Evolutionary conservation across 306 rosid species (phyloP).

Genomic region (Cyclanthera cordifolia): DNA sequence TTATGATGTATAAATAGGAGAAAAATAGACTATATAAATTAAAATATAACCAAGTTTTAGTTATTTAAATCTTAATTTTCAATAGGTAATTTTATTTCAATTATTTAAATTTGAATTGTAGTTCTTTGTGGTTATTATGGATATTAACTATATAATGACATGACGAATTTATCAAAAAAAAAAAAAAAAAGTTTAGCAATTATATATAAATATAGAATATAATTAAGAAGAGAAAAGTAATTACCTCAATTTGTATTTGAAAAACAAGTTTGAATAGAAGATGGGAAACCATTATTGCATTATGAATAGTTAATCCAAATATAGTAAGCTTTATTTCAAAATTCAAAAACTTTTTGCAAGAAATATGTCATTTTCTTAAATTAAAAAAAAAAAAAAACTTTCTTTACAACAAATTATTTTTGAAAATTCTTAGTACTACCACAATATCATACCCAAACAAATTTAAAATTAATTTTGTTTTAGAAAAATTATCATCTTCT

Average conservation of each 20-base stretch:
- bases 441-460: too few relatives aligned
- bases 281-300: not conserved
- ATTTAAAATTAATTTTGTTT: too few relatives aligned
- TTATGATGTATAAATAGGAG: not conserved
- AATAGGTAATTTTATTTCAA: too few relatives aligned
- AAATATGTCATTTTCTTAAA: not conserved
- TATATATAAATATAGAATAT: not conserved
- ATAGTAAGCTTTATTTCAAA: slow-evolving; percentile 2
- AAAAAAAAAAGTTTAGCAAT: too few relatives aligned
- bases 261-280: not conserved
- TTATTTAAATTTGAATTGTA: too few relatives aligned
- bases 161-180: too few relatives aligned
- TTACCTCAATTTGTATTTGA: not conserved
- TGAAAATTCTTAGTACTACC: too few relatives aligned
- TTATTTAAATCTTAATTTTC: not conserved
- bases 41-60: not conserved
- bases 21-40: too few relatives aligned
- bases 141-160: too few relatives aligned
- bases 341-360: not conserved
- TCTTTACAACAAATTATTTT: not conserved
- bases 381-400: not conserved
- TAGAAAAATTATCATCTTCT: too few relatives aligned
- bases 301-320: not conserved
- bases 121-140: too few relatives aligned
- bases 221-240: not conserved